Conservation (phyloP, 495 filamentous ascomycete genomes). For the Talaromyces proteolyticus region DNA sequence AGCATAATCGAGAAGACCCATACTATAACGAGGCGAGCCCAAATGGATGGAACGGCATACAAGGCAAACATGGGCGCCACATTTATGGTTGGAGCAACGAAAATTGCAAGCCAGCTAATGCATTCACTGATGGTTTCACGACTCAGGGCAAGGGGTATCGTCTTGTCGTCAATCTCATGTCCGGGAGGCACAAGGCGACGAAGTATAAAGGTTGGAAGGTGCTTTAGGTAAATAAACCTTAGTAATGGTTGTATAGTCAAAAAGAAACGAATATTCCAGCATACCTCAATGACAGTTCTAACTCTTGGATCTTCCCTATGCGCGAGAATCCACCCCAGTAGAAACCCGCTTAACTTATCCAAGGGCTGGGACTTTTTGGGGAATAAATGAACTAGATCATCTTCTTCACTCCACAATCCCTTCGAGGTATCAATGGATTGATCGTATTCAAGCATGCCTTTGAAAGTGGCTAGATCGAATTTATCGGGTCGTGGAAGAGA, state of each 20-base stretch:
- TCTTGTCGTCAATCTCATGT: neutral
- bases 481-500: neutral
- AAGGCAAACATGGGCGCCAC: constrained; percentile 2
- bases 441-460: neutral
- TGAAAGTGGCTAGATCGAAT: neutral
- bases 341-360: neutral
- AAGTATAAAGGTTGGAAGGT: neutral
- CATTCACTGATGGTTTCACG: neutral
- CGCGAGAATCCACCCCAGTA: neutral
- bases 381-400: neutral
- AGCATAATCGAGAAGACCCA: constrained; percentile 2
- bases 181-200: neutral
- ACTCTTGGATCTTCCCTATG: neutral
- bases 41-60: neutral
- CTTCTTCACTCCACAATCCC: neutral
- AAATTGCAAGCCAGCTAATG: neutral
- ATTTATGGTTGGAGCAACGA: constrained; percentile 2
- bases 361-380: neutral
- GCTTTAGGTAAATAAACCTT: neutral
- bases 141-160: neutral
- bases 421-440: neutral
- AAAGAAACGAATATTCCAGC: neutral
- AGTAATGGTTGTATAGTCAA: neutral
- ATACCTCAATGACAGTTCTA: neutral
- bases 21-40: neutral